phyloP scores from a whole-genome alignment of 805 yeast genomes.

The Alloascoidea hylecoeti region DNA sequence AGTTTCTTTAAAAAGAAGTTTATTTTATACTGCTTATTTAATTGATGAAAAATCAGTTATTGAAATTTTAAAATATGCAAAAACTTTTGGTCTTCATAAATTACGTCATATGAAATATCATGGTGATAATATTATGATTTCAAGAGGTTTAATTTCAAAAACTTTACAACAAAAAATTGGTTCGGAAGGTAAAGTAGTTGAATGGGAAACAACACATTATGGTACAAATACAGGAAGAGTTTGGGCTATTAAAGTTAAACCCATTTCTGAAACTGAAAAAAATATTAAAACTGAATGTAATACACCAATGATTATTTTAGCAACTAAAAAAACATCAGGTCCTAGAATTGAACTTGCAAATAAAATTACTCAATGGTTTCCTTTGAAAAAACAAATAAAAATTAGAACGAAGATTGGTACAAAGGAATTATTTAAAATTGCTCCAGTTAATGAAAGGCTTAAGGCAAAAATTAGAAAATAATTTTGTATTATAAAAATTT shows the following conservation, averaged over 20 bases:
- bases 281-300: not conserved
- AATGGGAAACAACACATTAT: slow-evolving; percentile 14
- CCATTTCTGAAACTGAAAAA: slow-evolving; percentile 7
- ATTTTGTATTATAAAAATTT: no score
- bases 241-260: slow-evolving; percentile 12
- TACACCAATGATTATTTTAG: not conserved
- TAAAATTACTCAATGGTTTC: not conserved
- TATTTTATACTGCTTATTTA: slow-evolving; percentile 5
- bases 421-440: not conserved
- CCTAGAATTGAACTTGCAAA: not conserved
- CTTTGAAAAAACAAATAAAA: not conserved
- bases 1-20: slow-evolving; percentile 9
- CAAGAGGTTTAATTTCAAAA: slow-evolving; percentile 4
- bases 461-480: no score
- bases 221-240: slow-evolving; percentile 9
- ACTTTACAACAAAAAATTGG: slow-evolving; percentile 4
- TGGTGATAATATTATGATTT: slow-evolving; percentile 7
- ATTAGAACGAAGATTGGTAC: not conserved
- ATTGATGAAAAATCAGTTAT: not conserved
- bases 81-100: not conserved
- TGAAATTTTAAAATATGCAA: not conserved
- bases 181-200: slow-evolving; percentile 4
- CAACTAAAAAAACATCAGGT: not conserved
- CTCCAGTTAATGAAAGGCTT: not conserved
- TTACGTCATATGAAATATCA: slow-evolving; percentile 2